Evolutionary conservation across 768 basidiomycete species (phyloP), one percentile per base, ranked within the genome.

Genomic region (Phylloporus sp.): DNA sequence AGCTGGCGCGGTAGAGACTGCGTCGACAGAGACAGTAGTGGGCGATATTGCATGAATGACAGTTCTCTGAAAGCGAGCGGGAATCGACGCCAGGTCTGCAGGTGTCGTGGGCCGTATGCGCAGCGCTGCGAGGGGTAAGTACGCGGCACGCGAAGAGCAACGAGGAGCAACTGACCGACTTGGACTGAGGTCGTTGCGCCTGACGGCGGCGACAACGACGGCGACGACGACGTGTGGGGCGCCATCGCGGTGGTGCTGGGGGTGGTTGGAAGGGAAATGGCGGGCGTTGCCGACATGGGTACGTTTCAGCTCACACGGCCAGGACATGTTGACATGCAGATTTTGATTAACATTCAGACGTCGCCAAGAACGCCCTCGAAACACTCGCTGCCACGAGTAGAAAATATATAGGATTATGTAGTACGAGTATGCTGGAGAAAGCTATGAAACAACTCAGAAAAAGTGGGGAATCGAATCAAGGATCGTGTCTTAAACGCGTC

Each of bases 51-150:
- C 80, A 63, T 91, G 86, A 72, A 98, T 84, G 65, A 94, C 85
- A 57, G 84, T 81, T 58, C 88, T 84, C 73, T 97, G 95, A 72
- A 97, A 97, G 69, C 95, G 89, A 70, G 86, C 84, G 61, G 95
- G 95, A 56, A 95, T 93, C 65, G 87, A 86, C 45, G 78, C 77
- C 38, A 85, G 75, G 75, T 97, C 94, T 68, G 95, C 88, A 29
- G 78, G 71, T 39, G 91, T 91, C 39, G 87, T 80, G 26, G 95
- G 95, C 54, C 94, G 85, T 58, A 97, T 94, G 60, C 95, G 87
- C 61, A 97, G 77, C 62, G 94, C 95, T 86, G 68, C 52, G 41
- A 53, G 51, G n/a, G 28, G 34, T 35, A 50, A 64, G 56, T 22
- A 22, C 9, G 13, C 11, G 20, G 12, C 27, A 34, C 23, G 38